Evolutionary conservation across 169 alveolate species (phyloP), one percentile per base, ranked within the genome.

Genomic region (Fabrea salina): DNA sequence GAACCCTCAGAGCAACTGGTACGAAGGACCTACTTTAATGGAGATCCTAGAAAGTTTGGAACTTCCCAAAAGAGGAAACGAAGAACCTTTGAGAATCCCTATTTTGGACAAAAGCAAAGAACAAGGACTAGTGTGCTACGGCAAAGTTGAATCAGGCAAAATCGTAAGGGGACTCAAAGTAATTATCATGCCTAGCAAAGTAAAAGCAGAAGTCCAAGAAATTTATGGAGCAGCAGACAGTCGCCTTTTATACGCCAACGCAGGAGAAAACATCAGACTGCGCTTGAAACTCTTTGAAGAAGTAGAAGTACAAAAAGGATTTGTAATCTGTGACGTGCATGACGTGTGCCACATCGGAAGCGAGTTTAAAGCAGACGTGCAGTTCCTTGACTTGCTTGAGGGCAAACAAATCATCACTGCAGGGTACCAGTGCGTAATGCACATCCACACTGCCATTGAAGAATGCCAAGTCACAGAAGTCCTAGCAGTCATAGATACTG

Each of bases 241-340:
- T 44, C 97, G 93, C 78, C 94, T 89, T 22, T 89, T 90, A 27
- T 93, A 86, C 82, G 97, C 98, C 3, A 92, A 90, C 33, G 96
- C 97, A 13, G 98, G 98, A 35, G 98, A 96, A 79, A 95, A 94
- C 89, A 94, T 94, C 30, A 83, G 97, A 53, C 86, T 93, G 68
- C 89, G 91, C 86, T 71, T 97, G 71, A 83, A 93, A 70, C 94
- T 97, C 27, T 86, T 95, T 22, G 99, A 96, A 54, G 99, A 97
- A 59, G 98, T 93, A 78, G 98, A 95, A 57, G 86, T 98, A 44
- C 83, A 89, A 74, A 95, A 97, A 91, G 99, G 99, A n/a, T 94
- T 89, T 84, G 97, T 97, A 66, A 85, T 98, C 79, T 97, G 99
- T 53, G 90, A 96, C 75, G 88, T 92, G 66, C 92, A 94, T 43